Conservation (phyloP, 1,139 yeast genomes). For the Scheffersomyces lignicola region DNA sequence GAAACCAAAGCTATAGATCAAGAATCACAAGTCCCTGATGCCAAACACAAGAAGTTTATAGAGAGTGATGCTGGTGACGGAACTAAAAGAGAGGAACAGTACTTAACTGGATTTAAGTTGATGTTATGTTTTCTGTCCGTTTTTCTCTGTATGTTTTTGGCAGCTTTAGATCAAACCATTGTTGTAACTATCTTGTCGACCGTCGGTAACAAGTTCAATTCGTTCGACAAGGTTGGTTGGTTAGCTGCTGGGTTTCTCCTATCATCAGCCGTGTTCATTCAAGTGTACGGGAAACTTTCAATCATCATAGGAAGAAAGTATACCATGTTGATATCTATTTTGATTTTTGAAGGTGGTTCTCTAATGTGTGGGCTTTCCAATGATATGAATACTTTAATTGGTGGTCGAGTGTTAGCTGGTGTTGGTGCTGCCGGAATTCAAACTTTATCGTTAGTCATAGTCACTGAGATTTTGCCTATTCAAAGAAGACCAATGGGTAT, state of each 20-base stretch:
- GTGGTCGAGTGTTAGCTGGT: conserved; percentile 39
- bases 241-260: conserved; percentile 58
- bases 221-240: conserved; percentile 61
- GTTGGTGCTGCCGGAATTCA: conserved; percentile 37
- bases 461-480: conserved; percentile 31
- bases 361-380: conserved; percentile 38
- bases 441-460: conserved; percentile 25
- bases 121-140: conserved; percentile 26
- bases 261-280: conserved; percentile 34
- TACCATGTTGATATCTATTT: conserved; percentile 34
- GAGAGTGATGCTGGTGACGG: conserved; percentile 47
- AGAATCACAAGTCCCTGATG: conserved; percentile 3
- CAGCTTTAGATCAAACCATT: conserved; percentile 45
- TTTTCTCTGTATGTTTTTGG: conserved; percentile 33
- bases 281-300: conserved; percentile 41
- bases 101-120: conserved; percentile 30
- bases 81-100: conserved; percentile 38
- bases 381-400: conserved; percentile 35
- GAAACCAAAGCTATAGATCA: too few relatives aligned
- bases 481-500: conserved; percentile 26
- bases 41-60: conserved; percentile 15
- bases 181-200: conserved; percentile 36
- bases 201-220: conserved; percentile 39
- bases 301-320: conserved; percentile 49
- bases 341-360: conserved; percentile 39